Base-by-base conservation (phyloP, 441 rosid species). In the Corymbia calophylla region DNA sequence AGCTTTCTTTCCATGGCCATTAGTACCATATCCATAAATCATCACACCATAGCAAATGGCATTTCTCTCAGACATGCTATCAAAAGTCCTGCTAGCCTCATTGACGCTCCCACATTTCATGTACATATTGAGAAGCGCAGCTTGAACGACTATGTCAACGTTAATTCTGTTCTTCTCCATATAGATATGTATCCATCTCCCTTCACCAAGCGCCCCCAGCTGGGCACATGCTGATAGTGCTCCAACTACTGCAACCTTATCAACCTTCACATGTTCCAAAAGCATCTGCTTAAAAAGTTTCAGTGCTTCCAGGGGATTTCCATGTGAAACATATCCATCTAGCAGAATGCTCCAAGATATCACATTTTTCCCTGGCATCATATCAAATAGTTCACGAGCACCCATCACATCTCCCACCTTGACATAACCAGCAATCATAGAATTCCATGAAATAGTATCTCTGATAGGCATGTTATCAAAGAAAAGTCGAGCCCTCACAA, bases 271-370 rank as follows among this genome's bases (percentile, higher is more conserved):
- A 2, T 89, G 87, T 58, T 80, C 89, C 49, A 77, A 87, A 58
- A 93, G 91, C 93, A 93, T 92, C 89, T 87, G 81, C 87, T 89
- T 86, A 49, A 92, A 93, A 29, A 90, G 80, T 70, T 55, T 66
- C 87, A 92, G 82, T 35, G 94, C 93, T 87, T 91, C 92, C 55
- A 32, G 70, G 10, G 91, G 91, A 70, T 88, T 87, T 56, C 92
- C 92, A 88, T 77, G 88, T 12, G 86, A 86, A 88, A 92, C 90
- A 73, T 84, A 89, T 81, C 91, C 91, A 84, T 92, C 90, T 73
- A 92, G 60, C 92, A 93, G 89, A 29, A 88, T 88, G 91, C 91
- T 93, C 92, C 94, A 93, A 35, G 94, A 89, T 68, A 93, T 88
- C 58, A 87, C 89, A 88, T 92, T 92, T 87, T 60, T 93, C 86